phyloP scores from a whole-genome alignment of 371 early-diverging fungal genomes.

The Haplosporangium sp. region DNA sequence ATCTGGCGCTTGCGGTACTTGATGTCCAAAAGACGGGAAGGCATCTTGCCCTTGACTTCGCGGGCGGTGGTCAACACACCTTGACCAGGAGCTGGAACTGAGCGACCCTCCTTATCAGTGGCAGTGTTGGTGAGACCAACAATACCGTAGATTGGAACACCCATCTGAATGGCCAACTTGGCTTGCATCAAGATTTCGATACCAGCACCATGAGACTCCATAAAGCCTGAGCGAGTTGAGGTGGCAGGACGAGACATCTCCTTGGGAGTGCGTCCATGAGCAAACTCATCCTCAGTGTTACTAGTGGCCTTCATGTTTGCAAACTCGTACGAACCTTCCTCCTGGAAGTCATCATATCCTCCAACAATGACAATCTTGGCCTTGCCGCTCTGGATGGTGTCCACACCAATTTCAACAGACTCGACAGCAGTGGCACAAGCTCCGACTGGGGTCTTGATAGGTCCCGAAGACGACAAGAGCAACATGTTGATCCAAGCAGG shows the following conservation, averaged over 20 bases:
- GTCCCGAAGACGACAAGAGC: slow-evolving; percentile 92
- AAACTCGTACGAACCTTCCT: slow-evolving; percentile 95
- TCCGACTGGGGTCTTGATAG: slow-evolving; percentile 96
- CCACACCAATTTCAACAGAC: slow-evolving; percentile 93
- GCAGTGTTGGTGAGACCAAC: slow-evolving; percentile 94
- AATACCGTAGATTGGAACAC: slow-evolving; percentile 95
- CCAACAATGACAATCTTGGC: slow-evolving; percentile 96
- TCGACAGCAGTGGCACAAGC: slow-evolving; percentile 96
- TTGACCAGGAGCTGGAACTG: slow-evolving; percentile 96
- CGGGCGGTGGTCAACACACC: slow-evolving; percentile 96
- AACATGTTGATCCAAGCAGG: slow-evolving; percentile 98
- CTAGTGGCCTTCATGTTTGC: slow-evolving; percentile 98
- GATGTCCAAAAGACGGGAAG: slow-evolving; percentile 87
- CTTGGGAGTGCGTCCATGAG: slow-evolving; percentile 86
- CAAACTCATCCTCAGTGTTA: slow-evolving; percentile 87
- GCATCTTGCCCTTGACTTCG: slow-evolving; percentile 73
- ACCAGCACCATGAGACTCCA: slow-evolving; percentile 96
- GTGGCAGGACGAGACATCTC: slow-evolving; percentile 96
- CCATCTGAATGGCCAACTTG: slow-evolving; percentile 92
- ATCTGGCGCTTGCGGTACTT: slow-evolving; percentile 93
- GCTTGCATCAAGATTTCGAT: slow-evolving; percentile 94
- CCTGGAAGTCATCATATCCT: slow-evolving; percentile 94
- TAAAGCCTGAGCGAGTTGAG: slow-evolving; percentile 94
- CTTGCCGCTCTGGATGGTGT: slow-evolving; percentile 91
- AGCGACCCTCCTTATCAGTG: slow-evolving; percentile 96